These are phyloP conservation scores for Conringia planisiliqua DNA, from an alignment of 345 rosid species.

Conservation along the genomic window DNA sequence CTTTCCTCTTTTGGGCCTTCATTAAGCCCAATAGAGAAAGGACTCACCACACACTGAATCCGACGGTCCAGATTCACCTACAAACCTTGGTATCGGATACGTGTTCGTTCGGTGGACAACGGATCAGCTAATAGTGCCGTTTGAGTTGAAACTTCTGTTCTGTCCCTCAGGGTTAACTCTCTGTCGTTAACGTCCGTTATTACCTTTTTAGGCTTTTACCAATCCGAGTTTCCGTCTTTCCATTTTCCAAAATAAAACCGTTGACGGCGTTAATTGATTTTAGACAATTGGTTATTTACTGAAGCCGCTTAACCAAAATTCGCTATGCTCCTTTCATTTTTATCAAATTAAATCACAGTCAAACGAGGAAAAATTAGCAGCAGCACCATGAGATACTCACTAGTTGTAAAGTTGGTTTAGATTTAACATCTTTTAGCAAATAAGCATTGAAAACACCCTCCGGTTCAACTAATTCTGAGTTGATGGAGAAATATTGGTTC, in stretches of 20 bases:
- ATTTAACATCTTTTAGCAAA: not conserved
- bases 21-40: not conserved
- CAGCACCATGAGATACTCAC: not conserved
- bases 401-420: not conserved
- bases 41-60: not conserved
- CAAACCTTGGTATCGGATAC: not conserved
- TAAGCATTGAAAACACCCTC: not conserved
- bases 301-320: not conserved
- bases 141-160: conserved; percentile 29
- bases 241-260: not conserved
- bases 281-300: not conserved
- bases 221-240: conserved; percentile 1
- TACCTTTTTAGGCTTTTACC: not conserved
- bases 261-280: conserved; percentile 21
- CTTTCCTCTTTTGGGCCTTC: not conserved
- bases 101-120: too few relatives aligned
- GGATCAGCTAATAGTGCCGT: conserved; percentile 16
- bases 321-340: not conserved
- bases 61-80: not conserved
- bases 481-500: not conserved
- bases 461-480: not conserved
- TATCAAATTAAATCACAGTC: not conserved
- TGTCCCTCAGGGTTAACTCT: conserved; percentile 14
- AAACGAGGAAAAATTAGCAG: not conserved
- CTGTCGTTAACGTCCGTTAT: conserved; percentile 21